A percentile compares a stretch with the other conserved stretches of the same genome.
phyloP scores from a whole-genome alignment of 1,284 basidiomycete genomes.

The Rhodotorula glutinis region DNA sequence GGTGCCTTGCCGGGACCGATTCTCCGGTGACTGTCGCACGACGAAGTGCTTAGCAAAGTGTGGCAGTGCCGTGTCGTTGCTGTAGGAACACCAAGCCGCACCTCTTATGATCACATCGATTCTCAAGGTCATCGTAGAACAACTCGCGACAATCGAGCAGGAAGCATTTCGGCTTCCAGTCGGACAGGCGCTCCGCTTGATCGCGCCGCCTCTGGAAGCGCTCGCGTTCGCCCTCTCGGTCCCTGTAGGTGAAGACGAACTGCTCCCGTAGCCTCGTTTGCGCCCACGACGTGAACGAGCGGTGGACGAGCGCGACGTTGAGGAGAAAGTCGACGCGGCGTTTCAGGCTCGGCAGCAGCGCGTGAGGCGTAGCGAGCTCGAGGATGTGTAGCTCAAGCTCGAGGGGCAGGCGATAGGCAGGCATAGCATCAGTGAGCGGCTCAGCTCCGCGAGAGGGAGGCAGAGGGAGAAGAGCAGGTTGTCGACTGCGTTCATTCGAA shows the following conservation, averaged over 20 bases:
- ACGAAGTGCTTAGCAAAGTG: too few species aligned
- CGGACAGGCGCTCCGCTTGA: not conserved
- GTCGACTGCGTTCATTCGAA: too few species aligned
- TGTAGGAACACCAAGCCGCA: too few species aligned
- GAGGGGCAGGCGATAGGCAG: not conserved
- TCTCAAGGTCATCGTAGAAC: too few species aligned
- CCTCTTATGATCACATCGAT: too few species aligned
- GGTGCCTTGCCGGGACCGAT: too few species aligned
- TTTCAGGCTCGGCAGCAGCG: not conserved
- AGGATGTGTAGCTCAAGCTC: not conserved
- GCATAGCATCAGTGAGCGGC: not conserved
- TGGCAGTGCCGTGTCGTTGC: too few species aligned
- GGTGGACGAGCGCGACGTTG: not conserved
- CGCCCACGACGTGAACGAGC: not conserved
- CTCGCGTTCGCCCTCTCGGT: not conserved
- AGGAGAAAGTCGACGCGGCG: not conserved
- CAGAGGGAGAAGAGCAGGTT: too few species aligned
- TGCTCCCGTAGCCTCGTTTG: not conserved
- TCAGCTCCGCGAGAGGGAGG: too few species aligned
- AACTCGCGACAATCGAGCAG: too few species aligned
- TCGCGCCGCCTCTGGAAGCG: not conserved
- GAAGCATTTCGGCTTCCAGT: not conserved
- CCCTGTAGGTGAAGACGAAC: not conserved
- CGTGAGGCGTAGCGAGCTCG: not conserved
- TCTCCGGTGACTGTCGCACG: too few species aligned